Percentiles rank a stretch among this genome's conserved stretches.
Evolutionary conservation across 108 stramenopile genomes (phyloP).

Genomic region (Aurantiochytrium sp.): DNA sequence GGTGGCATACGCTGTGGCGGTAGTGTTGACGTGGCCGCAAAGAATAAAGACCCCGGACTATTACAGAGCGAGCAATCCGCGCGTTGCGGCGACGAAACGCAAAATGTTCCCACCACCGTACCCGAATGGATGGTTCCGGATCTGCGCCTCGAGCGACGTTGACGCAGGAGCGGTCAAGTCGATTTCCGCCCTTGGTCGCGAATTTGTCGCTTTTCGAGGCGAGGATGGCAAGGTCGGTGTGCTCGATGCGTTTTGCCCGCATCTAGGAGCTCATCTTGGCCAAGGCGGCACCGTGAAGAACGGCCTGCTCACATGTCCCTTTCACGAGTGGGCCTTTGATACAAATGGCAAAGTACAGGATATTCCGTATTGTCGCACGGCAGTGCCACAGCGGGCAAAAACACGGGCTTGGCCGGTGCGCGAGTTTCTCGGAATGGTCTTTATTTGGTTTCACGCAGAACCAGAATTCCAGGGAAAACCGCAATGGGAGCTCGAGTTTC

Average conservation of each 20-base stretch:
- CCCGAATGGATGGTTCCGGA: slow-evolving; percentile 27
- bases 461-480: neutral
- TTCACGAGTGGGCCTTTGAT: slow-evolving; percentile 31
- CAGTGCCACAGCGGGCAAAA: neutral
- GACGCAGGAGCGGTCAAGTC: neutral
- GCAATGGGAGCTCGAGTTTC: neutral
- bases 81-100: neutral
- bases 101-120: slow-evolving; percentile 7
- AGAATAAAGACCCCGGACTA: neutral
- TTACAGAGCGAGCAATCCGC: neutral
- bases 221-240: neutral
- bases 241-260: slow-evolving; percentile 30
- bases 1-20: neutral
- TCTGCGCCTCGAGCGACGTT: slow-evolving; percentile 20
- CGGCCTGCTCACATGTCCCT: slow-evolving; percentile 22
- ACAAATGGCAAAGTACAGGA: neutral
- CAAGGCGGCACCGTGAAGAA: slow-evolving; percentile 24
- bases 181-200: slow-evolving; percentile 22
- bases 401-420: neutral
- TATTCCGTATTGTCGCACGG: slow-evolving; percentile 18
- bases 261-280: slow-evolving; percentile 30
- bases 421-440: slow-evolving; percentile 8
- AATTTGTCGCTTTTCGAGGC: slow-evolving; percentile 17
- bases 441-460: slow-evolving; percentile 6
- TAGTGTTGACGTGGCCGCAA: neutral